Evolutionary conservation across 768 basidiomycete species (phyloP).

Genomic region (Pleurotus cornucopiae): DNA sequence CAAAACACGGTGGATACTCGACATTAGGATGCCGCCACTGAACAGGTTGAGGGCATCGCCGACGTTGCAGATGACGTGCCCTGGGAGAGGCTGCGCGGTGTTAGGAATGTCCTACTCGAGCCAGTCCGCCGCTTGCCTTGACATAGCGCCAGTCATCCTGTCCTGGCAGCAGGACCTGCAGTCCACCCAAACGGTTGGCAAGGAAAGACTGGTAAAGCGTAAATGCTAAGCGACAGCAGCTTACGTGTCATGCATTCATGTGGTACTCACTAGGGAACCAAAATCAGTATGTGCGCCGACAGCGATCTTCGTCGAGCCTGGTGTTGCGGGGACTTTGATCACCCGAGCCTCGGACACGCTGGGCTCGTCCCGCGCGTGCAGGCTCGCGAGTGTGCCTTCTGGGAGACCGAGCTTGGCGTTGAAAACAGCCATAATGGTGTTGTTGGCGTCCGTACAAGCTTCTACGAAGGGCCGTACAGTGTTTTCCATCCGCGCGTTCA

Average conservation of each 20-base stretch:
- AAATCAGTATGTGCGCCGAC: slow-evolving; percentile 52
- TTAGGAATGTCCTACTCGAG: background rate
- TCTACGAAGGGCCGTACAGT: slow-evolving; percentile 33
- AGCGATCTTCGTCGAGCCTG: slow-evolving; percentile 23
- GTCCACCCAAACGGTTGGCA: slow-evolving; percentile 38
- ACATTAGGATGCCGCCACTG: slow-evolving; percentile 40
- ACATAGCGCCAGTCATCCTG: slow-evolving; percentile 35
- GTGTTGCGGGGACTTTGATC: slow-evolving; percentile 32
- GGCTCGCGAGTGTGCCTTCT: slow-evolving; percentile 28
- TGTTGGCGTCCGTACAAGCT: slow-evolving; percentile 36
- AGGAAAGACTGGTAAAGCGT: slow-evolving; percentile 20
- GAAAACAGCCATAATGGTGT: slow-evolving; percentile 35
- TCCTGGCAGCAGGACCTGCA: slow-evolving; percentile 38
- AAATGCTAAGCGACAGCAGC: background rate
- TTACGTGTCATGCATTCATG: background rate
- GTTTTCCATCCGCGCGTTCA: slow-evolving; percentile 33
- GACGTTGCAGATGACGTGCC: slow-evolving; percentile 41
- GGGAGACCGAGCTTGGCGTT: slow-evolving; percentile 38
- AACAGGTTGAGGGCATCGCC: slow-evolving; percentile 42
- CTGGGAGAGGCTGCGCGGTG: slow-evolving; percentile 31
- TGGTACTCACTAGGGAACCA: slow-evolving; percentile 18
- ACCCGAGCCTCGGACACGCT: slow-evolving; percentile 41
- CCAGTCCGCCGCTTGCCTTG: slow-evolving; percentile 23
- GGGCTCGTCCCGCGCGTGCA: slow-evolving; percentile 28
- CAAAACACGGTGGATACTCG: slow-evolving; percentile 40